phyloP scores from a whole-genome alignment of 2,329 filamentous ascomycete species.

The Davidsoniella eucalypti region DNA sequence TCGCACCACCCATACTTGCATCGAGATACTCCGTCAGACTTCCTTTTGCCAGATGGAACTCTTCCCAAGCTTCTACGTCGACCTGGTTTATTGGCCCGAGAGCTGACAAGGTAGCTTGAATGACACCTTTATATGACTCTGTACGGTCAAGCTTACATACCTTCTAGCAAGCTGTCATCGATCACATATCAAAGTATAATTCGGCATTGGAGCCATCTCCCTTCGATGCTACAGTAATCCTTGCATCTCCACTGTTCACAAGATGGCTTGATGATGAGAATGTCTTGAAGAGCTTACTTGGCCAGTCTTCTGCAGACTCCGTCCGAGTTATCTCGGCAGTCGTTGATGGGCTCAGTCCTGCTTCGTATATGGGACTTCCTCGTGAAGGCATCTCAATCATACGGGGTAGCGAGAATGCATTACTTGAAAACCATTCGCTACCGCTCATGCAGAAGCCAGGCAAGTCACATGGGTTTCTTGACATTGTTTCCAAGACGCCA shows the following conservation, averaged over 20 bases:
- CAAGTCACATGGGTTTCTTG: conserved; percentile 8
- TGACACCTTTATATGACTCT: background rate
- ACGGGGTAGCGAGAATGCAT: conserved; percentile 1
- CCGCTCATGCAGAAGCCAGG: conserved; percentile 2
- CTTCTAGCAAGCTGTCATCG: background rate
- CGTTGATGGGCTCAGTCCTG: conserved; percentile 35
- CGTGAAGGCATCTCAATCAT: conserved; percentile 12
- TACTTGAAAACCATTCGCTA: conserved; percentile 6
- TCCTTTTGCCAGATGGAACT: conserved; percentile 1
- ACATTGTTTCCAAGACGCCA: background rate
- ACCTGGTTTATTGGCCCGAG: background rate
- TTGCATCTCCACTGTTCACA: conserved; percentile 33
- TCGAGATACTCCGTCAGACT: background rate
- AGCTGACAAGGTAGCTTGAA: background rate
- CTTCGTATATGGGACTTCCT: conserved; percentile 7
- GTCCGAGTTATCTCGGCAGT: conserved; percentile 37
- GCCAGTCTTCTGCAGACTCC: conserved; percentile 14
- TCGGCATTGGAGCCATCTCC: background rate
- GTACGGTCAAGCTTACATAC: no score
- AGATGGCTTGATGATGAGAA: conserved; percentile 28
- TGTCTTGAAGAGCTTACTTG: conserved; percentile 21
- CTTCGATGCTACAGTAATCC: conserved; percentile 22
- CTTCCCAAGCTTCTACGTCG: background rate
- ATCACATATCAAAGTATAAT: background rate
- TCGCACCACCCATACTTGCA: background rate